Conservation (phyloP, 2,329 filamentous ascomycete genomes). For the Fusarium sp. region DNA sequence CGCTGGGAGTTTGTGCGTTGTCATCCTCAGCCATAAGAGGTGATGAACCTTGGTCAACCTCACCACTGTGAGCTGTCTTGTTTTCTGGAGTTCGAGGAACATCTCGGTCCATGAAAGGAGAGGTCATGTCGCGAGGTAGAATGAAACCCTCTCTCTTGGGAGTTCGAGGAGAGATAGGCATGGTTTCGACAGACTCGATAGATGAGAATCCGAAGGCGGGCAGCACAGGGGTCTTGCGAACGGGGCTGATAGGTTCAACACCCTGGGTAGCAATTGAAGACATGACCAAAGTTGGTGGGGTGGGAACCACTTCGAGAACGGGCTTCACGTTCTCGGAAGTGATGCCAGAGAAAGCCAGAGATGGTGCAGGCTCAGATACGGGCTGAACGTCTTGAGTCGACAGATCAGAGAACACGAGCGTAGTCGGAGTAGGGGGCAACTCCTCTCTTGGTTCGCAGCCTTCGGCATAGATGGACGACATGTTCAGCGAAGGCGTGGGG, state of each 20-base stretch:
- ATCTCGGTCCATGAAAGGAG: conserved; percentile 47
- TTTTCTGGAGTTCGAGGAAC: conserved; percentile 55
- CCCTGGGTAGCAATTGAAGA: conserved; percentile 53
- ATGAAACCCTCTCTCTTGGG: conserved; percentile 68
- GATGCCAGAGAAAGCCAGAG: conserved; percentile 34
- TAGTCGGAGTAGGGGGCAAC: conserved; percentile 37
- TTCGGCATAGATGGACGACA: conserved; percentile 49
- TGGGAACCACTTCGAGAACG: conserved; percentile 39
- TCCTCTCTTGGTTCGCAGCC: conserved; percentile 53
- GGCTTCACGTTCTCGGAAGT: conserved; percentile 54
- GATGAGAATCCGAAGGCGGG: conserved; percentile 57
- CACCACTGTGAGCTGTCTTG: conserved; percentile 56
- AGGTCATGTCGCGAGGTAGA: conserved; percentile 60
- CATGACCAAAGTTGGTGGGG: conserved; percentile 49
- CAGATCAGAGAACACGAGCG: conserved; percentile 52
- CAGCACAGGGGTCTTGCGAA: conserved; percentile 36
- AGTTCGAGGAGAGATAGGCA: conserved; percentile 61
- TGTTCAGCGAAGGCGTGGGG: conserved; percentile 44
- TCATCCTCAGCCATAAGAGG: conserved; percentile 73
- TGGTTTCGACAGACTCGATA: conserved; percentile 60
- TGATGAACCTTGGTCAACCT: conserved; percentile 55
- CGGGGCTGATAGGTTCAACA: conserved; percentile 55
- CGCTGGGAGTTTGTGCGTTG: conserved; percentile 65
- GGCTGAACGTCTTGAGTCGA: conserved; percentile 54
- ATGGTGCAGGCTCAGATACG: conserved; percentile 43